Conservation (phyloP, 1,139 yeast genomes). For the Geotrichum citri-aurantii region DNA sequence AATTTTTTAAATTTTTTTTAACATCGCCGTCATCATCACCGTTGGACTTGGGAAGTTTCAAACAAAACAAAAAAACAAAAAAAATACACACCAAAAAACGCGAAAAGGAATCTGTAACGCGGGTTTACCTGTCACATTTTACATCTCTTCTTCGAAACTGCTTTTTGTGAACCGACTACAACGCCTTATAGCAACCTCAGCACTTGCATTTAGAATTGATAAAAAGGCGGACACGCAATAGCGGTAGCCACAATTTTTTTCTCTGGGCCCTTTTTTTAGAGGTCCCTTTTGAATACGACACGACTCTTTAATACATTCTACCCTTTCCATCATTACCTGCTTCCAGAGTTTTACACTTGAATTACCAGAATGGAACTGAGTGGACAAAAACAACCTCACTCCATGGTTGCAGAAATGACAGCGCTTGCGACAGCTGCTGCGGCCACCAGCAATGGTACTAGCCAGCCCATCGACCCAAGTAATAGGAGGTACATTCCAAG, state of each 20-base stretch:
- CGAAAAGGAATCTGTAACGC: not conserved
- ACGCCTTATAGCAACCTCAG: not conserved
- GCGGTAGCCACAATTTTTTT: not conserved
- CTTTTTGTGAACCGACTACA: not conserved
- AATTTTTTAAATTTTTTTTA: not conserved
- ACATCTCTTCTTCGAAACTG: not conserved
- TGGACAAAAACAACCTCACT: not conserved
- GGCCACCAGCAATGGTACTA: not conserved
- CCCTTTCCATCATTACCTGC: not conserved
- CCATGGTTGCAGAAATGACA: not conserved
- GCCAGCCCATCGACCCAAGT: not conserved
- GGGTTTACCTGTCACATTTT: not conserved
- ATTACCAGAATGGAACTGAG: not conserved
- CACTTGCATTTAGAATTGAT: not conserved
- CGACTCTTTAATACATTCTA: not conserved
- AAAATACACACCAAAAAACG: not conserved
- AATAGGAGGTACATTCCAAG: slow-evolving; percentile 20
- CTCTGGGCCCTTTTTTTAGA: not conserved
- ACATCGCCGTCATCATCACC: not conserved
- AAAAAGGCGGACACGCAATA: not conserved
- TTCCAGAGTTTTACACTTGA: not conserved
- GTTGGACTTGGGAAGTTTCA: not conserved
- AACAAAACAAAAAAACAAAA: not conserved
- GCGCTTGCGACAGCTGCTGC: not conserved
- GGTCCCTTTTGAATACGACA: not conserved